Evolutionary conservation across 441 rosid species (phyloP).

Genomic region (Hypseocharis bilobata): DNA sequence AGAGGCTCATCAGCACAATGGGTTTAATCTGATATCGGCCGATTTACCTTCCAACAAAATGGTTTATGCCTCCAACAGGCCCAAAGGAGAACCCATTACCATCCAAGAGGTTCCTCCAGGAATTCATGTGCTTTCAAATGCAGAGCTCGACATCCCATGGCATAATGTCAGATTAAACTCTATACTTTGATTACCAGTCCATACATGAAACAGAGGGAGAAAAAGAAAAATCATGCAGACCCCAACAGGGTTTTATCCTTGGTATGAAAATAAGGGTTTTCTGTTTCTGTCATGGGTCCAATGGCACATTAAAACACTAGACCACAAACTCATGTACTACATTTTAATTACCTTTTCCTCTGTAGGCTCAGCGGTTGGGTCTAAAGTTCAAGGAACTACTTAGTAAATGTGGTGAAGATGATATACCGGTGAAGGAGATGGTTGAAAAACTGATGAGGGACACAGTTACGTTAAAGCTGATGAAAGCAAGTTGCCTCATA

Average conservation of each 20-base stretch:
- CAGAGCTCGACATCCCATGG: constrained; percentile 59
- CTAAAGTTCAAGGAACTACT: constrained; percentile 38
- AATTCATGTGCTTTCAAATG: constrained; percentile 60
- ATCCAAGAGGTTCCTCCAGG: constrained; percentile 56
- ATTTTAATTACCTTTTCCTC: too few relatives aligned
- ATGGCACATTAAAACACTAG: too few relatives aligned
- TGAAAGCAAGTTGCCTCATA: constrained; percentile 42
- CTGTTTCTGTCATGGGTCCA: too few relatives aligned
- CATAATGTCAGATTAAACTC: constrained; percentile 42
- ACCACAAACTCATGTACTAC: too few relatives aligned
- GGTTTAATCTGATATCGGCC: constrained; percentile 55
- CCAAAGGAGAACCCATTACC: constrained; percentile 38
- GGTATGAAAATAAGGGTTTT: too few relatives aligned
- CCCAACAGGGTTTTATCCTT: too few relatives aligned
- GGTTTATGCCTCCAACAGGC: constrained; percentile 59
- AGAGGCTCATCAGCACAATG: constrained; percentile 48
- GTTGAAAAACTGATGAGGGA: constrained; percentile 45
- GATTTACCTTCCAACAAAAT: constrained; percentile 43
- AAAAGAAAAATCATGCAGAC: too few relatives aligned
- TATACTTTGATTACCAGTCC: too few relatives aligned
- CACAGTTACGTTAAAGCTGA: constrained; percentile 46
- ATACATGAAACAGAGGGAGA: too few relatives aligned
- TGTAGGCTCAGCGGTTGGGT: constrained; percentile 40
- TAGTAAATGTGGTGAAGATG: constrained; percentile 28
- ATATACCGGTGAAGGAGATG: constrained; percentile 41